Evolutionary conservation across 1,139 yeast genomes (phyloP).

Genomic region (Pichia sp.): DNA sequence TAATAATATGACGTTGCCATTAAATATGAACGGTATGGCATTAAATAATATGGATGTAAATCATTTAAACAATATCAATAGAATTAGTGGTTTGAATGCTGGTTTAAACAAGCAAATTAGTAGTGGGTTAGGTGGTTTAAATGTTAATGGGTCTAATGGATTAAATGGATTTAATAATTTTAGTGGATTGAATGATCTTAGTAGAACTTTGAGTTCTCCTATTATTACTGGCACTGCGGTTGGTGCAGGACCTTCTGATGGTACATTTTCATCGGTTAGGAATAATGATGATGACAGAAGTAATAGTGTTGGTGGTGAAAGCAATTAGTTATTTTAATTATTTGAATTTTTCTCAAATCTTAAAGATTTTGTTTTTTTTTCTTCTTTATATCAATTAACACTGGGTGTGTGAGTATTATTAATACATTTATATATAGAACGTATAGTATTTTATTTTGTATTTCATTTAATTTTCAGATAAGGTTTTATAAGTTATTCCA

Average conservation of each 20-base stretch:
- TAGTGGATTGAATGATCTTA: slow-evolving; percentile 10
- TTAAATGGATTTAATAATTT: slow-evolving; percentile 5
- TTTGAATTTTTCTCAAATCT: neutral
- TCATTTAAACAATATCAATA: no score
- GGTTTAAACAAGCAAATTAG: slow-evolving; percentile 1
- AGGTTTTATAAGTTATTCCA: no score
- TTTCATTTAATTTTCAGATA: no score
- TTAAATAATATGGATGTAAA: no score
- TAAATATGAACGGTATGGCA: neutral
- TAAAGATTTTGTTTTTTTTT: no score
- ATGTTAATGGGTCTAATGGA: slow-evolving; percentile 7
- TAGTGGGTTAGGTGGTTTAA: slow-evolving; percentile 6
- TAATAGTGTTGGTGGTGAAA: neutral
- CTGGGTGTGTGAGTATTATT: no score
- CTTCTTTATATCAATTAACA: no score
- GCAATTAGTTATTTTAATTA: neutral
- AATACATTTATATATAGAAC: no score
- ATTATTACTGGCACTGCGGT: slow-evolving; percentile 1
- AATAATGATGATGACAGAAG: neutral
- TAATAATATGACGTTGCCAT: neutral
- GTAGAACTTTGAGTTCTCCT: slow-evolving; percentile 9
- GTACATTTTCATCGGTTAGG: neutral
- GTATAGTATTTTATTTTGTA: no score
- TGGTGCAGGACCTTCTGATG: slow-evolving; percentile 5
- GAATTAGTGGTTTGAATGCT: neutral